phyloP scores from a whole-genome alignment of 192 early-diverging fungal species.

The Coemansia sp. region DNA sequence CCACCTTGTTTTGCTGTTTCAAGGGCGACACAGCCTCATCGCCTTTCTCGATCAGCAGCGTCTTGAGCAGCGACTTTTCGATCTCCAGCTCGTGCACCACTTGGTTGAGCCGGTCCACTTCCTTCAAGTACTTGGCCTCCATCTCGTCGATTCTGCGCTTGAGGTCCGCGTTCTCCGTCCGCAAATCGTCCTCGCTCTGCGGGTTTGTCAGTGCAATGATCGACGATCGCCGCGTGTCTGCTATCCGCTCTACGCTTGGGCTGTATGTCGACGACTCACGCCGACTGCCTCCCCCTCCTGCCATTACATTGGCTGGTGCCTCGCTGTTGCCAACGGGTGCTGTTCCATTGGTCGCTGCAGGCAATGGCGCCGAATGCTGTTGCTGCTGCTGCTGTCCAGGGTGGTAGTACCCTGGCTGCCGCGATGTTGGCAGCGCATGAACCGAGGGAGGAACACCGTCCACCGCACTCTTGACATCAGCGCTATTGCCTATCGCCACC shows the following conservation, averaged over 20 bases:
- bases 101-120: slow-evolving; percentile 33
- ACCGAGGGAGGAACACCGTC: background rate
- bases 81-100: slow-evolving; percentile 42
- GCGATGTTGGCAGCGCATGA: background rate
- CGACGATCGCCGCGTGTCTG: slow-evolving; percentile 43
- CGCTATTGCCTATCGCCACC: background rate
- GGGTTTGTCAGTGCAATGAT: slow-evolving; percentile 54
- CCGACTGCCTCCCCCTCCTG: background rate
- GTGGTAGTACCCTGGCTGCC: slow-evolving; percentile 3
- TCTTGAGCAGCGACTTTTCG: slow-evolving; percentile 51
- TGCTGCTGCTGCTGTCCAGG: slow-evolving; percentile 2
- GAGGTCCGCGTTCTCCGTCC: slow-evolving; percentile 39
- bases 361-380: slow-evolving; percentile 6
- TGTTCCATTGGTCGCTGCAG: background rate
- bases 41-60: slow-evolving; percentile 34
- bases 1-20: background rate
- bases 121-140: slow-evolving; percentile 36
- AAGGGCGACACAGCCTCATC: background rate
- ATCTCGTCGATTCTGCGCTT: slow-evolving; percentile 48
- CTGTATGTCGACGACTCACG: slow-evolving; percentile 1
- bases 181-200: slow-evolving; percentile 36
- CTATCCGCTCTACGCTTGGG: slow-evolving; percentile 6
- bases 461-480: background rate
- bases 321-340: background rate
- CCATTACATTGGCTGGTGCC: background rate